A percentile compares a stretch with the other conserved stretches of the same genome.
phyloP scores from a whole-genome alignment of 2,329 filamentous ascomycete species.

The Neobulgaria alba region DNA sequence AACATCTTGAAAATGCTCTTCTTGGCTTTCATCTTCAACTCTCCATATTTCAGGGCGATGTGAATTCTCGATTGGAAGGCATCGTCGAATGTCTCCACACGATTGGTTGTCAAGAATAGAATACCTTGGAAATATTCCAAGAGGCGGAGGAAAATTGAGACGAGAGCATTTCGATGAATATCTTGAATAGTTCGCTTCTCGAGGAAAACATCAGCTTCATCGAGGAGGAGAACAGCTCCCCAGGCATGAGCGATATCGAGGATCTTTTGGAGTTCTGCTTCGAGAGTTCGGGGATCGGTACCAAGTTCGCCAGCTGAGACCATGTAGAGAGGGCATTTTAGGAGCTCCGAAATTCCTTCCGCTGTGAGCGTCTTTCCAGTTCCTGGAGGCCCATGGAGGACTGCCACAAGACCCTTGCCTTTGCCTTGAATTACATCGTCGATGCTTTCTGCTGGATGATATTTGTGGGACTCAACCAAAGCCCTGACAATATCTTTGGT shows the following conservation, averaged over 20 bases:
- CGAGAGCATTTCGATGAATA: conserved; percentile 75
- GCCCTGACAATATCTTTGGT: conserved; percentile 66
- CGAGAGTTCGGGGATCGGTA: conserved; percentile 65
- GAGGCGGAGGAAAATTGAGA: conserved; percentile 77
- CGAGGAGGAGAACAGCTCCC: conserved; percentile 76
- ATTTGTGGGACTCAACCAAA: conserved; percentile 76
- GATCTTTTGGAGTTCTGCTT: conserved; percentile 72
- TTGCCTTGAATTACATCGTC: conserved; percentile 80
- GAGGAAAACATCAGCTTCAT: conserved; percentile 79
- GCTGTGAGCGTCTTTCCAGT: conserved; percentile 86
- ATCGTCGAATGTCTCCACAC: conserved; percentile 81
- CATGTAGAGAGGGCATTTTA: conserved; percentile 76
- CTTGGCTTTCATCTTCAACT: conserved; percentile 63
- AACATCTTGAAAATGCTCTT: conserved; percentile 79
- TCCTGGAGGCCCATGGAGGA: conserved; percentile 77
- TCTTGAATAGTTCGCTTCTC: conserved; percentile 78
- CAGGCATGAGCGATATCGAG: conserved; percentile 79
- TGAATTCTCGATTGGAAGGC: conserved; percentile 86
- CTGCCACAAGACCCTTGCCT: conserved; percentile 72
- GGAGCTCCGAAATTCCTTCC: conserved; percentile 75
- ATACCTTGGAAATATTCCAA: conserved; percentile 92
- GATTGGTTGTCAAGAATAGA: conserved; percentile 81
- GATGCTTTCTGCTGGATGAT: conserved; percentile 70
- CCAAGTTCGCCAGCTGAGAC: conserved; percentile 76
- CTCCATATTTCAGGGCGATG: conserved; percentile 73